Evolutionary conservation across 441 rosid species (phyloP), one percentile per base, ranked within the genome.

Genomic region (Manihot esculenta): DNA sequence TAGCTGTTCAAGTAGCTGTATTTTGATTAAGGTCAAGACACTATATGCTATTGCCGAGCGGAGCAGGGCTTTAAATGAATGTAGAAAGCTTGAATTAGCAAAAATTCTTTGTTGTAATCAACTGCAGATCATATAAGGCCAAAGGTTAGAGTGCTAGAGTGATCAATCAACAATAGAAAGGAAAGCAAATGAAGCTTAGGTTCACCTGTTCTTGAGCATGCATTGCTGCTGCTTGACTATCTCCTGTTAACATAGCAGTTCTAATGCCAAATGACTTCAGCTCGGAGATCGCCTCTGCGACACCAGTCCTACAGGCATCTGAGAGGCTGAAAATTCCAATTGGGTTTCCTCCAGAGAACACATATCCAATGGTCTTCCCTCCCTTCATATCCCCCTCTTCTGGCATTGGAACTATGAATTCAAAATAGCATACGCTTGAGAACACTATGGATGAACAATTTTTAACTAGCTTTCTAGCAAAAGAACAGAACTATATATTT

Each of bases 161-260:
- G 1, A 27, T 2, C 3, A 15, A 24, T 1, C 21, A 41, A n/a
- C 10, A 17, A 47, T 10, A 5, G 6, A 27, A 65, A 30, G 5
- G 21, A 55, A 38, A 20, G 20, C 0, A 50, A 7, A 18, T 2
- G 42, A 18, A 30, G 15, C 1, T 41, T 23, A 73, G 51, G 20
- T 30, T 72, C 42, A 88, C 98, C 93, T 89, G 87, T 78, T 85
- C 83, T 70, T 94, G 96, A 21, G 88, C 88, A 62, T 86, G 80
- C 80, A 81, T 76, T 55, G 99, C 97, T 0, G 89, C 80, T 2
- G 75, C 87, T 75, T 84, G 80, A 76, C 81, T 81, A 77, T 95
- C 99, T 72, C 99, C 99, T 0, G 98, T 92, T 35, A 95, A 87
- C 93, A 95, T 91, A 10, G 86, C 94, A 3, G 91, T 79, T 79